phyloP scores from a whole-genome alignment of 148 eudicot genomes.

The Silene uniflora region DNA sequence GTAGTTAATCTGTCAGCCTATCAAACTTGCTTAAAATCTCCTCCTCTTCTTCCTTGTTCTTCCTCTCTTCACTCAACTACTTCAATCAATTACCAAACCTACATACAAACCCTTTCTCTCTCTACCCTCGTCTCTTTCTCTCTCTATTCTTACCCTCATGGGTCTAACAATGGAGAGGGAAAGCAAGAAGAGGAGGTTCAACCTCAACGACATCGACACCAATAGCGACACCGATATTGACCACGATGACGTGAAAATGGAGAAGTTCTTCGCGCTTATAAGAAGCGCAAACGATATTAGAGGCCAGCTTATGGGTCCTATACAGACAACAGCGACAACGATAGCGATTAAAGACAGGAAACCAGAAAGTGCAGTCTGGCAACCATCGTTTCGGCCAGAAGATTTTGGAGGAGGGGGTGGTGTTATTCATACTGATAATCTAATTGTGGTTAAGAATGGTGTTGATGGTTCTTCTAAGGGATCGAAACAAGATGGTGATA shows the following conservation, averaged over 20 bases:
- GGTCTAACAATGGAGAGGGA: constrained; percentile 12
- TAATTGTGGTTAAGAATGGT: not conserved
- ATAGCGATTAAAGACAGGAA: not conserved
- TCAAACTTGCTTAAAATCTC: not conserved
- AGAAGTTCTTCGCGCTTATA: constrained; percentile 26
- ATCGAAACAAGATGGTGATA: not conserved
- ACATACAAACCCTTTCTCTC: too few species aligned
- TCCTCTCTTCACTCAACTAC: not conserved
- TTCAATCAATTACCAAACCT: too few species aligned
- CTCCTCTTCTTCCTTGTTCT: not conserved
- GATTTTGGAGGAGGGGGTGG: constrained; percentile 16
- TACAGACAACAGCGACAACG: not conserved
- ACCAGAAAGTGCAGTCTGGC: not conserved
- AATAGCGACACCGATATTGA: constrained; percentile 4
- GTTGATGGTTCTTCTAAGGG: not conserved
- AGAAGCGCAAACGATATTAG: constrained; percentile 16
- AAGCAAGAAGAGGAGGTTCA: constrained; percentile 21
- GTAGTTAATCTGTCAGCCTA: constrained; percentile 1
- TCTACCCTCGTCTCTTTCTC: not conserved
- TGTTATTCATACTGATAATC: not conserved
- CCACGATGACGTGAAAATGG: constrained; percentile 19
- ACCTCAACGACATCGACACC: not conserved
- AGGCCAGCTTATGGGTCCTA: constrained; percentile 14
- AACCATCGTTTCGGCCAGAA: constrained; percentile 14
- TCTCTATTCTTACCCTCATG: constrained; percentile 1